Evolutionary conservation across 345 rosid genomes (phyloP).

Genomic region (Moricandia arvensis): DNA sequence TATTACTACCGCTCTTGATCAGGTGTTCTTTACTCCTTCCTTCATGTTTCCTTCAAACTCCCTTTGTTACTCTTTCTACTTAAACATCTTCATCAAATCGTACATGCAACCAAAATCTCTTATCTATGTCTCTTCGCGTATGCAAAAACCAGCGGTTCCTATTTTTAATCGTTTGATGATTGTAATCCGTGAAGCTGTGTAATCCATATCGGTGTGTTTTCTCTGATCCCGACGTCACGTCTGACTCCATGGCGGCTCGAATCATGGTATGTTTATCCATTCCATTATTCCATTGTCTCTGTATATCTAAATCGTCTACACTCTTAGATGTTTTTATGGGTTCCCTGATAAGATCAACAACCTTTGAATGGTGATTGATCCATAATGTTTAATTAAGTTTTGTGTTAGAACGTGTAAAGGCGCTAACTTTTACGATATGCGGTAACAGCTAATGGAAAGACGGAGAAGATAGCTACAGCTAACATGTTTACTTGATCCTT

Average conservation of each 20-base stretch:
- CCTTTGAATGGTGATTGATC: not conserved
- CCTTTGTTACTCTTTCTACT: not conserved
- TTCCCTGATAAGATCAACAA: not conserved
- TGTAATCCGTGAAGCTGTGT: not conserved
- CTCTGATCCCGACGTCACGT: not conserved
- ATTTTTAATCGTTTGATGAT: not conserved
- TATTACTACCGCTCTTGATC: no score
- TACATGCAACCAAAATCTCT: not conserved
- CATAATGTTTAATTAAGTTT: not conserved
- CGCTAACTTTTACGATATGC: conserved; percentile 45
- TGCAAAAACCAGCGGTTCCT: not conserved
- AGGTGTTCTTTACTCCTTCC: not conserved
- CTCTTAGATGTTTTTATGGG: not conserved
- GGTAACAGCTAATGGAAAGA: conserved; percentile 72
- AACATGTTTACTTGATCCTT: conserved; percentile 74
- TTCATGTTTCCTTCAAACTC: not conserved
- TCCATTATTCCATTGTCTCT: not conserved
- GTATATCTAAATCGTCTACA: not conserved
- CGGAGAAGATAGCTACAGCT: conserved; percentile 67
- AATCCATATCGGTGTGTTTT: not conserved
- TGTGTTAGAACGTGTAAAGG: not conserved
- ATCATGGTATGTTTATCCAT: not conserved
- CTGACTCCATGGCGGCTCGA: not conserved
- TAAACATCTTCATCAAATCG: not conserved
- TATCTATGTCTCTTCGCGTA: not conserved